Percentiles rank a stretch among this genome's conserved stretches.
These are phyloP conservation scores for Rubroshorea leprosula DNA, from an alignment of 345 rosid genomes.

Conservation along the genomic window DNA sequence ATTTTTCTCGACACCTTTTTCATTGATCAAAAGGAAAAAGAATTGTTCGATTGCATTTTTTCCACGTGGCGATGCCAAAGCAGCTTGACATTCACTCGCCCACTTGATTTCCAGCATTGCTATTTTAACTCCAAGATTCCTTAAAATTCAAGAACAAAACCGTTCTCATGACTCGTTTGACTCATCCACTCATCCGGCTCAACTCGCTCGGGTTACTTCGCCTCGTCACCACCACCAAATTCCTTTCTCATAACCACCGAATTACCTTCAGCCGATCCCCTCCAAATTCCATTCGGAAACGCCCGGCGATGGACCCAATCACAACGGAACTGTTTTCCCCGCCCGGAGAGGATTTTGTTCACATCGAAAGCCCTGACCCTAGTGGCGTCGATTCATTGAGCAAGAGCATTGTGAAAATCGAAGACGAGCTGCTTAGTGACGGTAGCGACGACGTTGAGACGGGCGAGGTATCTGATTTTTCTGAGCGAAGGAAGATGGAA, in stretches of 20 bases:
- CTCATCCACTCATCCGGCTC: constrained; percentile 19
- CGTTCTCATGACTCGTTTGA: constrained; percentile 29
- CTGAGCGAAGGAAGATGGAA: constrained; percentile 29
- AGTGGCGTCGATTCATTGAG: constrained; percentile 35
- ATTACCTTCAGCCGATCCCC: not conserved
- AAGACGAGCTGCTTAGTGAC: constrained; percentile 31
- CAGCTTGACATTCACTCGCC: too few species aligned
- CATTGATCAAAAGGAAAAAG: too few species aligned
- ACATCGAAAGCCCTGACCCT: constrained; percentile 61
- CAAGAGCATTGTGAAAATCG: constrained; percentile 71
- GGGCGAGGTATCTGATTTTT: constrained; percentile 20
- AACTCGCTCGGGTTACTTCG: constrained; percentile 21
- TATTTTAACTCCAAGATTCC: too few species aligned
- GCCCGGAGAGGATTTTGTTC: constrained; percentile 58
- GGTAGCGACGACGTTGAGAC: constrained; percentile 13
- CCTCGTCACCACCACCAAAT: constrained; percentile 2
- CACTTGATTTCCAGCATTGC: too few species aligned
- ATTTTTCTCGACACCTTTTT: too few species aligned
- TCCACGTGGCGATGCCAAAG: too few species aligned
- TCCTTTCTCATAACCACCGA: not conserved
- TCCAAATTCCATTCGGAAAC: constrained; percentile 10
- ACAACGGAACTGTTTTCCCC: constrained; percentile 30
- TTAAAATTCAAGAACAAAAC: too few species aligned
- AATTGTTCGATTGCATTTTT: too few species aligned
- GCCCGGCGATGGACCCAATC: constrained; percentile 39